Base-by-base conservation (phyloP, 441 rosid species). In the Populus hybrid region DNA sequence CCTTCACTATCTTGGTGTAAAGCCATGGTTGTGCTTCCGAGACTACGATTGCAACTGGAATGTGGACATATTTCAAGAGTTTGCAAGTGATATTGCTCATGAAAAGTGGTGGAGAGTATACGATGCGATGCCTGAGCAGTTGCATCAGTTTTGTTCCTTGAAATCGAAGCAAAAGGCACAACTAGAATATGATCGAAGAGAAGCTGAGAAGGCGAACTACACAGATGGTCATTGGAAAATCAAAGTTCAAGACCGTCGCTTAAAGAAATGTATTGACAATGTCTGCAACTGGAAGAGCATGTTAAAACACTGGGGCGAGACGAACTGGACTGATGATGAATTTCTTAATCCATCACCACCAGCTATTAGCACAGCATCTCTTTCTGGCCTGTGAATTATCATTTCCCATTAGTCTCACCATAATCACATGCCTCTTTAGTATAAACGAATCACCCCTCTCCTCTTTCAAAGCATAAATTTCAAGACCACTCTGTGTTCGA, bases 31-130 rank as follows among this genome's bases (percentile, higher is more conserved):
- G 57, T 95, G 97, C 79, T 93, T 79, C 85, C 83, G 92, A 8
- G 97, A 95, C 88, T 95, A 92, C 36, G 99, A 95, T 77, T 95
- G 99, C 82, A 95, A 95, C 81, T 95, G 92, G 89, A 93, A 95
- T 59, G 84, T 81, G 12, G 95, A 93, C 63, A 89, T 92, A 80
- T 86, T 92, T 70, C 89, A 83, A 34, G 98, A 93, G 86, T 95
- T 95, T 57, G 98, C 98, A 0, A 90, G 95, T 10, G 95, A 95
- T 80, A 86, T 83, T 6, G 97, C 99, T n/a, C 98, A 93, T 77
- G 83, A 73, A n/a, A 84, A 76, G 65, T 95, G 99, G 99, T 93
- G 98, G 99, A 91, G 76, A 78, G 95, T 93, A 9, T 97, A 95
- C 5, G 99, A 95, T 78, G 85, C 93, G 50, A 95, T 95, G 98